These are phyloP conservation scores for Aspergillus ruber DNA, from an alignment of 2,329 filamentous ascomycete species.

Conservation along the genomic window DNA sequence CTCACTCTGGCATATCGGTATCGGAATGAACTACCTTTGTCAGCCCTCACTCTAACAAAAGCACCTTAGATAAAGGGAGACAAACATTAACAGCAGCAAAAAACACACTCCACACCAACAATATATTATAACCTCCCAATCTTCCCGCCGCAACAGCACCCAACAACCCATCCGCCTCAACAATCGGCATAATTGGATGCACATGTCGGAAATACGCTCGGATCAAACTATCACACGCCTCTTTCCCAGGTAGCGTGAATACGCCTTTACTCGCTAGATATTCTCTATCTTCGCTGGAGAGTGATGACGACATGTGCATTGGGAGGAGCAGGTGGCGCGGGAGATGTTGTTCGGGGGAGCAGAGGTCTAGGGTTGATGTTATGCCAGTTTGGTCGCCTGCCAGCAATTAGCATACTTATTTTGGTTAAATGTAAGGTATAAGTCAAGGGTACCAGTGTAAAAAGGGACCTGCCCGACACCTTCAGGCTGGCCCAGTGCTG, in stretches of 20 bases:
- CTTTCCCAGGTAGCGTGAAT: constrained; percentile 24
- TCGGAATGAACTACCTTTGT: constrained; percentile 21
- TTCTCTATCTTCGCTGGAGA: constrained; percentile 14
- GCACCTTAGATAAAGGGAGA: neutral
- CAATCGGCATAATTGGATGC: constrained; percentile 33
- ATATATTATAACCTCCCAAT: constrained; percentile 25
- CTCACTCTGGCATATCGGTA: constrained; percentile 18
- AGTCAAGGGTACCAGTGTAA: constrained; percentile 14
- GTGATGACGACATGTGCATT: constrained; percentile 3
- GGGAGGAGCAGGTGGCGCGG: constrained; percentile 16
- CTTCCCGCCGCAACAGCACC: constrained; percentile 20
- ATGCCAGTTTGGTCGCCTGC: constrained; percentile 18
- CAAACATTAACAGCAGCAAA: constrained; percentile 30
- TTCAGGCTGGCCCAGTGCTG: constrained; percentile 13
- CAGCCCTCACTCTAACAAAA: no score
- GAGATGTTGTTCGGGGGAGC: constrained; percentile 11
- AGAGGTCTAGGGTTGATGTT: constrained; percentile 15
- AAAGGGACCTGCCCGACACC: constrained; percentile 16
- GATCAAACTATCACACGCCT: constrained; percentile 26
- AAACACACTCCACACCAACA: constrained; percentile 37
- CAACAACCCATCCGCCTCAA: constrained; percentile 27
- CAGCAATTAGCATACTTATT: no score
- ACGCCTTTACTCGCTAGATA: constrained; percentile 29
- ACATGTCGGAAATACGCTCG: constrained; percentile 33
- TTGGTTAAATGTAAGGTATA: neutral